Conservation (phyloP, 768 basidiomycete species). For the Terana coerulea region DNA sequence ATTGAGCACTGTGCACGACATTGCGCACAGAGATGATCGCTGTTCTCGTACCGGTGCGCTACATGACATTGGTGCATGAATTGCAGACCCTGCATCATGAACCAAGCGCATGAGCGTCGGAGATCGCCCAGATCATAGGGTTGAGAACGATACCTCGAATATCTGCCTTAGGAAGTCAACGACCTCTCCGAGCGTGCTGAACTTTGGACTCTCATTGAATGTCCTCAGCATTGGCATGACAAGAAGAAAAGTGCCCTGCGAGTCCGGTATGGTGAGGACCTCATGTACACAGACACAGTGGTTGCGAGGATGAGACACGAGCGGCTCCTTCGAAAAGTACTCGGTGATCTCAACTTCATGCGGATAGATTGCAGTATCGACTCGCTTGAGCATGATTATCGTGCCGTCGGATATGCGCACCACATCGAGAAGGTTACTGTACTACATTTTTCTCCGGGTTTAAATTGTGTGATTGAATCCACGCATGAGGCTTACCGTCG, state of each 20-base stretch:
- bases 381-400: conserved; percentile 9
- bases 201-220: conserved; percentile 17
- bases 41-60: conserved; percentile 23
- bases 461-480: not conserved
- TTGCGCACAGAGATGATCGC: not conserved
- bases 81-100: conserved; percentile 24
- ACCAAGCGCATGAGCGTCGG: too few species aligned
- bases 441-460: not conserved
- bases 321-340: conserved; percentile 17
- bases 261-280: conserved; percentile 18
- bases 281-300: conserved; percentile 29
- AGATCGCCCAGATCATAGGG: too few species aligned
- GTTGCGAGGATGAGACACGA: conserved; percentile 22
- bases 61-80: conserved; percentile 30
- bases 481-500: not conserved
- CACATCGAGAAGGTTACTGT: conserved; percentile 9
- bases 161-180: conserved; percentile 28
- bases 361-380: not conserved
- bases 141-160: conserved; percentile 31
- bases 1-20: not conserved
- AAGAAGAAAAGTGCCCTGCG: conserved; percentile 15
- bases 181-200: conserved; percentile 29
- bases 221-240: conserved; percentile 28
- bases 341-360: conserved; percentile 17
- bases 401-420: conserved; percentile 2